phyloP scores from a whole-genome alignment of 805 yeast species.

The Candida multigemmis region DNA sequence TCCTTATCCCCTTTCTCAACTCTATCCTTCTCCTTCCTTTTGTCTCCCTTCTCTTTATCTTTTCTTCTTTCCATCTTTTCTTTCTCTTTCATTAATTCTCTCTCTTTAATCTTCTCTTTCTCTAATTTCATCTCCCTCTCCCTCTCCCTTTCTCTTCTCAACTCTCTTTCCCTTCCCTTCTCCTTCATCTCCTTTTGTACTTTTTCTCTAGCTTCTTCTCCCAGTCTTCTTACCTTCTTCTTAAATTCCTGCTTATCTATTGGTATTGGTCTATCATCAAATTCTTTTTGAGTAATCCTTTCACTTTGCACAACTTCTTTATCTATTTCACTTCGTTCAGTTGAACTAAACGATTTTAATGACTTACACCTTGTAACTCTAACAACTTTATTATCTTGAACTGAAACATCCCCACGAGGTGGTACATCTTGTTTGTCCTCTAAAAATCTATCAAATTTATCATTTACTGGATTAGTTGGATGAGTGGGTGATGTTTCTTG shows the following conservation, averaged over 20 bases:
- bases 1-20: no score
- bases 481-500: no score
- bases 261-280: no score
- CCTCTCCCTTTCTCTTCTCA: slow-evolving; percentile 4
- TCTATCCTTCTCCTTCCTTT: slow-evolving; percentile 1
- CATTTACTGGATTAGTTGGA: background rate
- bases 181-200: slow-evolving; percentile 6
- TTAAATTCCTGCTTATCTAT: slow-evolving; percentile 3
- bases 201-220: slow-evolving; percentile 3
- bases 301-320: no score
- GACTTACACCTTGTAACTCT: no score
- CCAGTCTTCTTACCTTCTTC: slow-evolving; percentile 5
- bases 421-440: slow-evolving; percentile 8
- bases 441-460: slow-evolving; percentile 4
- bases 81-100: slow-evolving; percentile 2
- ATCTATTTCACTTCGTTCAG: no score
- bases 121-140: slow-evolving; percentile 2
- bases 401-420: slow-evolving; percentile 6
- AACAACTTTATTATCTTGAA: no score
- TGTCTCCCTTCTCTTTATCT: slow-evolving; percentile 1
- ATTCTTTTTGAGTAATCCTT: no score
- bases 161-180: slow-evolving; percentile 4
- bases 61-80: slow-evolving; percentile 2
- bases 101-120: slow-evolving; percentile 3
- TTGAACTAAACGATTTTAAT: no score